Base-by-base conservation (phyloP, 2,329 filamentous ascomycete genomes). In the Paraphaeosphaeria minitans region DNA sequence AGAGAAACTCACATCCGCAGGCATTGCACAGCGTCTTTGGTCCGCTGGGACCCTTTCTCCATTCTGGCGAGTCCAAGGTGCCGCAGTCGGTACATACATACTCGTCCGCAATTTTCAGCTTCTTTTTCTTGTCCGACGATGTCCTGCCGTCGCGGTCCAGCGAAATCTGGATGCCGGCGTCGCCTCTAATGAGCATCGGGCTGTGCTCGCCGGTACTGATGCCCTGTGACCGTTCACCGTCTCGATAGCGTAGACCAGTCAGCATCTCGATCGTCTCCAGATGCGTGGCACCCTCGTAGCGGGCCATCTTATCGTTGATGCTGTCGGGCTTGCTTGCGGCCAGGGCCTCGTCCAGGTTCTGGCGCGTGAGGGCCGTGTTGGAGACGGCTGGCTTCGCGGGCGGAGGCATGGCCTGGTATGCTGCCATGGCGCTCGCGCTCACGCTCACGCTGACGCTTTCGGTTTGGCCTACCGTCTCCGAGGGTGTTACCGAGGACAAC, bases 71-170 rank as follows among this genome's bases (percentile, higher is more conserved):
- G 72, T 97, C 93, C 42, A 96, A 83, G 0, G 92, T 97, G 82
- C 94, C 93, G 78, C 94, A 98, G 76, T 97, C 94, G 1, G 92
- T 94, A 77, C 94, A 98, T 39, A 97, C 92, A 73, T 97, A 97
- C 81, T 97, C 93, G 72, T 97, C 85, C 10, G 83, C 82, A 45
- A 84, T 83, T 75, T 97, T 97, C 48, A 92, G 81, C 75, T 96
- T 96, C 81, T 90, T 91, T 82, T 96, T 88, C 75, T 89, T 96
- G 77, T 96, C 93, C 0, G 85, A 88, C 13, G 83, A 83, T 21
- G 75, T 78, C 50, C 89, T 82, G 14, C 85, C 83, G 59, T 95
- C 92, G 62, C 92, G 87, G 64, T 96, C 92, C 35, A 90, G 79
- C 0, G 92, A 87, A 53, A 96, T 95, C 8, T 90, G 89, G 60